Conservation (phyloP, 2,329 filamentous ascomycete genomes). For the Domatiomyces globalis region DNA sequence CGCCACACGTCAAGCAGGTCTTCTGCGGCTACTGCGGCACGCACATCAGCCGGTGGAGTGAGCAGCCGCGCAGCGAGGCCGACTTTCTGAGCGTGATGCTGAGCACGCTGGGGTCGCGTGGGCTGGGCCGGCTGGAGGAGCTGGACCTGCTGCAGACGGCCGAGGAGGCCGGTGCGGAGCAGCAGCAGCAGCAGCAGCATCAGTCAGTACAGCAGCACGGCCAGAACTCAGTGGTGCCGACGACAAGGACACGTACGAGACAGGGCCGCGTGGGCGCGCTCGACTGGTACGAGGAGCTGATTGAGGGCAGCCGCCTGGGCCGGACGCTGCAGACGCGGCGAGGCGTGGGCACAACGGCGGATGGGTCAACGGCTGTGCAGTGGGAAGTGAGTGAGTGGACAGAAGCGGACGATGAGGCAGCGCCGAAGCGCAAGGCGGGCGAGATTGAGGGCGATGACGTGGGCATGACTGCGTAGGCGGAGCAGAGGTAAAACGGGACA, state of each 20-base stretch:
- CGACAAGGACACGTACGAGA: not conserved
- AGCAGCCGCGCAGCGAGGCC: slow-evolving; percentile 54
- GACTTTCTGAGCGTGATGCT: slow-evolving; percentile 69
- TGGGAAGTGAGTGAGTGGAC: slow-evolving; percentile 72
- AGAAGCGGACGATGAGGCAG: slow-evolving; percentile 7
- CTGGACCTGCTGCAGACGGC: slow-evolving; percentile 52
- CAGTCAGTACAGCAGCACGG: slow-evolving; percentile 4
- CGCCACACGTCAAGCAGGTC: slow-evolving; percentile 50
- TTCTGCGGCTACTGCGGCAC: slow-evolving; percentile 93
- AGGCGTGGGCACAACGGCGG: slow-evolving; percentile 45
- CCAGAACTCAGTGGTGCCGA: slow-evolving; percentile 10
- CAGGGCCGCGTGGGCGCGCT: slow-evolving; percentile 38
- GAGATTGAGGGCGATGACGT: slow-evolving; percentile 12
- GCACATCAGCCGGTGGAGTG: slow-evolving; percentile 69
- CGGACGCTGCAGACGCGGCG: slow-evolving; percentile 46
- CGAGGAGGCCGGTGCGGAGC: slow-evolving; percentile 10
- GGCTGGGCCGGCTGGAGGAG: slow-evolving; percentile 59
- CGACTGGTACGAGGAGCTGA: slow-evolving; percentile 74
- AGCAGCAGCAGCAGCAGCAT: not conserved
- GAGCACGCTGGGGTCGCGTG: slow-evolving; percentile 58
- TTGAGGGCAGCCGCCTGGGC: slow-evolving; percentile 60
- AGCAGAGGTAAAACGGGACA: not conserved
- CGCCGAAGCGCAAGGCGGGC: slow-evolving; percentile 16
- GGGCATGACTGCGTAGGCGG: not conserved
- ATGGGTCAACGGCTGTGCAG: slow-evolving; percentile 54